Conservation (phyloP, 768 basidiomycete species). For the Trametes sanguinea region DNA sequence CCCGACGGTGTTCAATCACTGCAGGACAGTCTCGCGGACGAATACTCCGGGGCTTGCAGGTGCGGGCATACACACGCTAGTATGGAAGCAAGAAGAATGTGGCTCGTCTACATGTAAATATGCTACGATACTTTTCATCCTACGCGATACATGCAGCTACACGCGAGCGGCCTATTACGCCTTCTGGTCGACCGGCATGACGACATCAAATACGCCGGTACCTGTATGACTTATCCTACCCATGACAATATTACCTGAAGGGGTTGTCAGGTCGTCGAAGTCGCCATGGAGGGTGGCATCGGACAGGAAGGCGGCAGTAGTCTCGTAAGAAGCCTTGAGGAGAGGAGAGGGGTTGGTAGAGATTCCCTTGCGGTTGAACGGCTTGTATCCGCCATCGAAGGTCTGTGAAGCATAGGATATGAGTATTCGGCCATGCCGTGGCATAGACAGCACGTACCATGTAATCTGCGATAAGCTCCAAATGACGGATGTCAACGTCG, state of each 20-base stretch:
- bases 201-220: slow-evolving; percentile 93
- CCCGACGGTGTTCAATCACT: too few species aligned
- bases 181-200: slow-evolving; percentile 48
- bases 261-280: slow-evolving; percentile 89
- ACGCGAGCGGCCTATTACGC: neutral
- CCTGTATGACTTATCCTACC: slow-evolving; percentile 87
- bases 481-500: slow-evolving; percentile 89
- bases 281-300: slow-evolving; percentile 93
- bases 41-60: neutral
- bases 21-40: neutral
- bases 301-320: slow-evolving; percentile 89
- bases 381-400: slow-evolving; percentile 96
- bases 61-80: neutral
- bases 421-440: neutral
- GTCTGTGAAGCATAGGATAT: slow-evolving; percentile 56
- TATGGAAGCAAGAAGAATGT: neutral
- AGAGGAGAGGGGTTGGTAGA: slow-evolving; percentile 92
- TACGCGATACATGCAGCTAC: slow-evolving; percentile 7
- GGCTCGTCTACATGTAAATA: slow-evolving; percentile 1
- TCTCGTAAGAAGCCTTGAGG: slow-evolving; percentile 97
- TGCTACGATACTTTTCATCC: slow-evolving; percentile 17
- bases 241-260: slow-evolving; percentile 89
- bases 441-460: slow-evolving; percentile 66
- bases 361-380: slow-evolving; percentile 96
- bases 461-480: slow-evolving; percentile 97